Base-by-base conservation (phyloP, 257 asterid species). In the Nicotiana undulata region DNA sequence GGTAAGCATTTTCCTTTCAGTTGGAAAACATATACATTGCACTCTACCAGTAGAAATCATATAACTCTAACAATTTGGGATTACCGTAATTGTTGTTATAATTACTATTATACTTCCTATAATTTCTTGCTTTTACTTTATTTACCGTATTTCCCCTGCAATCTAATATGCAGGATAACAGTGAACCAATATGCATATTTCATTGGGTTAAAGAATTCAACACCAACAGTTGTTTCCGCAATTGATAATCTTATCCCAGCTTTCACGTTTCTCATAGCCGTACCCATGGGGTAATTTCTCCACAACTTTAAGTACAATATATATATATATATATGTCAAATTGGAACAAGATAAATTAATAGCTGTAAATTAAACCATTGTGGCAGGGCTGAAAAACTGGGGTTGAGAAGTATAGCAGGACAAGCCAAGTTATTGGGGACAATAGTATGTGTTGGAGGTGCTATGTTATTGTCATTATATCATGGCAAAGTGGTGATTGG, bases 171-270 rank as follows among this genome's bases (percentile, higher is more conserved):
- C 95, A 95, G 98, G 85, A 94, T 88, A 8, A 87, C 98, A 2
- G 74, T 92, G 83, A 95, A 90, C 83, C 98, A 95, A 64, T 88
- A 93, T 80, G 86, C 93, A 15, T 95, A 89, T 80, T 90, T 95
- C 76, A 87, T 93, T 72, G 99, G 98, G 28, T 83, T 95, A 24
- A 95, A 90, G 84, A 84, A 92, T 82, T 93, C 99, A 9, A 90
- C 94, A 80, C 99, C 99, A 83, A 95, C 99, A 0, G 86, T 92
- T 52, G 98, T 97, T 6, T 92, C 98, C 64, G 98, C 99, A 34
- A 74, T 93, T 84, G 83, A 84, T 83, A 95, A 95, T 82, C 84
- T 90, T 46, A 87, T 79, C 75, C 99, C 99, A 24, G 99, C 99
- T 0, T 83, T 95, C 80, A 95, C 99, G 10, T 95, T 89, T 75